These are phyloP conservation scores for Kokia cookei DNA, from an alignment of 441 rosid genomes.

Conservation along the genomic window DNA sequence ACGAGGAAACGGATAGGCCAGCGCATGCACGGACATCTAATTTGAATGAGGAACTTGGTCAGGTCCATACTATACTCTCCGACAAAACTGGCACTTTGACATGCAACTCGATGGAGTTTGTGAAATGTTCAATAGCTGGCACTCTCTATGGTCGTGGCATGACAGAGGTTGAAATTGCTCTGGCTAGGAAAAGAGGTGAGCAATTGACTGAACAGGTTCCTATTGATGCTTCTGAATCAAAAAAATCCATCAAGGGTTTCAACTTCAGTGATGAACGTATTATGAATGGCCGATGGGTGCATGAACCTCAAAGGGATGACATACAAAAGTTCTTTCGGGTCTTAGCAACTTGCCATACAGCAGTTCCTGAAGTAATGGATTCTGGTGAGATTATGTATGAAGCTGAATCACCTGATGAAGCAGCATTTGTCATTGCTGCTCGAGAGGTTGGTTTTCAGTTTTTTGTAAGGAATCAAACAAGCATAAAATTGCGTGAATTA, in stretches of 20 bases:
- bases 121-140: conserved; percentile 79
- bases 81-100: conserved; percentile 97
- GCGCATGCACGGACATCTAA: conserved; percentile 90
- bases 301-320: conserved; percentile 43
- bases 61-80: conserved; percentile 70
- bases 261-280: conserved; percentile 81
- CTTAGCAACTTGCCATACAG: conserved; percentile 82
- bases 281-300: conserved; percentile 65
- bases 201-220: conserved; percentile 20
- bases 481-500: conserved; percentile 60
- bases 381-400: conserved; percentile 59
- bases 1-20: conserved; percentile 66
- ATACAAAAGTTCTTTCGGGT: conserved; percentile 64
- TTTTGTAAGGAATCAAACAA: conserved; percentile 62
- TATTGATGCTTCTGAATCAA: conserved; percentile 11
- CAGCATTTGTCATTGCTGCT: conserved; percentile 87
- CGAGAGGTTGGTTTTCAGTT: conserved; percentile 83
- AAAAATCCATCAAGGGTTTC: conserved; percentile 61
- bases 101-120: conserved; percentile 95
- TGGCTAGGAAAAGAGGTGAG: conserved; percentile 38
- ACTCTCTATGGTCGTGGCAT: conserved; percentile 65
- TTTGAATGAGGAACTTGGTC: conserved; percentile 96
- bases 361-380: conserved; percentile 56
- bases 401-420: conserved; percentile 97
- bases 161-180: conserved; percentile 76